Base-by-base conservation (phyloP, 2,329 filamentous ascomycete genomes). In the Elsinoe fawcettii region DNA sequence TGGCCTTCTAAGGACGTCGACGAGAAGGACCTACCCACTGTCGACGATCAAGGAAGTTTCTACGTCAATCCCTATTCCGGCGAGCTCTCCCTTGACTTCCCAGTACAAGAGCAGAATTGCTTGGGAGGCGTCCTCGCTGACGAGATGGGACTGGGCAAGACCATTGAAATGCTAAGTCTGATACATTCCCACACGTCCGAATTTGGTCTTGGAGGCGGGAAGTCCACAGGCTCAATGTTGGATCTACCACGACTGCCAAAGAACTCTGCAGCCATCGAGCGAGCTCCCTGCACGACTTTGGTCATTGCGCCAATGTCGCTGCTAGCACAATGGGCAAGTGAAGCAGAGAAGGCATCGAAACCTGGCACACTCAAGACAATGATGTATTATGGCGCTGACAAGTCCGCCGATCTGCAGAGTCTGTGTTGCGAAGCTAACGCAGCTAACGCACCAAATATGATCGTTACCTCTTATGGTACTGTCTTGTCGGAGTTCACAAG, bases 21-120 rank as follows among this genome's bases (percentile, higher is more conserved):
- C 63, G 91, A 93, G 63, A 82, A 87, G 41, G 81, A 86, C 4
- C 67, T 96, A 9, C 84, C 86, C 0, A 67, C 69, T 16, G 77
- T 93, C 6, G 75, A 82, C 8, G 82, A 79, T 2, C 84, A 90
- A 63, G 71, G 81, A 6, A 83, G 81, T 59, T 99, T 99, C 66
- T 99, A 96, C 64, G 86, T 97, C 65, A 99, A 99, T 65, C 92
- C 92, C 0, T 99, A 99, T 70, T 96, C 91, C 5, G 93, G 93
- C 7, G 92, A 97, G 64, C 75, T 99, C 55, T 95, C 90, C 1
- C 76, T 97, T 0, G 84, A 95, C 5, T 99, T 99, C 63, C 93
- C 93, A 0, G 82, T 84, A 2, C 93, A 99, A 68, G 90, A 97
- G 66, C 93, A 97, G 67, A 89, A 95, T 68, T 99, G 93, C 63